Evolutionary conservation across 2,329 filamentous ascomycete species (phyloP).

Genomic region (Teratosphaeriaceae sp.): DNA sequence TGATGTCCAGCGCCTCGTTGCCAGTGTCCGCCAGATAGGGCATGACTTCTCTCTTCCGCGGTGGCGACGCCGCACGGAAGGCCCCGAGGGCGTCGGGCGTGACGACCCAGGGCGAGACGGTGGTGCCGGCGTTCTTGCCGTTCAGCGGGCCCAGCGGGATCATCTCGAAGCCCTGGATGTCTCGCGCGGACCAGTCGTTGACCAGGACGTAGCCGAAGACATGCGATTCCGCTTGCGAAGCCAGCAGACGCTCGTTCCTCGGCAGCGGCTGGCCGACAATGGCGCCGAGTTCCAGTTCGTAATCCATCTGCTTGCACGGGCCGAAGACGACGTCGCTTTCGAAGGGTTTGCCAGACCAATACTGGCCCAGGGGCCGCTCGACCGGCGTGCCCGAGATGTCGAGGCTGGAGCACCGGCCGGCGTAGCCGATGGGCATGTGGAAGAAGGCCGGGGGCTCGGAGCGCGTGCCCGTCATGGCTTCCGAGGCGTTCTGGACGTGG

Average conservation of each 20-base stretch:
- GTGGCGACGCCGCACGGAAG: slow-evolving; percentile 19
- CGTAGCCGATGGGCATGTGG: slow-evolving; percentile 47
- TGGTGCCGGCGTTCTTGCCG: slow-evolving; percentile 54
- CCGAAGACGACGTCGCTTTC: slow-evolving; percentile 46
- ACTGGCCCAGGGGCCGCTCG: slow-evolving; percentile 43
- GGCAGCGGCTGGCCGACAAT: slow-evolving; percentile 36
- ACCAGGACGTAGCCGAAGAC: slow-evolving; percentile 56
- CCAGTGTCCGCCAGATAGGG: slow-evolving; percentile 21
- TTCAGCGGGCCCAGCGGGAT: slow-evolving; percentile 54
- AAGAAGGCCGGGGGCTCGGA: slow-evolving; percentile 42
- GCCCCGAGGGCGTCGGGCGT: slow-evolving; percentile 48
- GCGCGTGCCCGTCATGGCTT: slow-evolving; percentile 34
- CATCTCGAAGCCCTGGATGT: slow-evolving; percentile 58
- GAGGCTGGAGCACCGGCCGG: slow-evolving; percentile 49
- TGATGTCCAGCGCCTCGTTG: slow-evolving; percentile 17
- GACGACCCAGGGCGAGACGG: slow-evolving; percentile 56
- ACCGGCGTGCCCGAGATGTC: slow-evolving; percentile 44
- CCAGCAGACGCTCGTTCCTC: slow-evolving; percentile 30
- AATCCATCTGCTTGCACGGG: slow-evolving; percentile 37
- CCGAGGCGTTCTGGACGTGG: slow-evolving; percentile 45
- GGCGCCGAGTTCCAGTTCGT: slow-evolving; percentile 42
- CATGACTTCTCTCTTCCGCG: slow-evolving; percentile 13
- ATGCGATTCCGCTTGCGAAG: slow-evolving; percentile 42
- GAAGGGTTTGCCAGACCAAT: slow-evolving; percentile 31
- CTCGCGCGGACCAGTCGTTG: slow-evolving; percentile 55